phyloP scores from a whole-genome alignment of 768 basidiomycete species.

The Lactarius quietus region DNA sequence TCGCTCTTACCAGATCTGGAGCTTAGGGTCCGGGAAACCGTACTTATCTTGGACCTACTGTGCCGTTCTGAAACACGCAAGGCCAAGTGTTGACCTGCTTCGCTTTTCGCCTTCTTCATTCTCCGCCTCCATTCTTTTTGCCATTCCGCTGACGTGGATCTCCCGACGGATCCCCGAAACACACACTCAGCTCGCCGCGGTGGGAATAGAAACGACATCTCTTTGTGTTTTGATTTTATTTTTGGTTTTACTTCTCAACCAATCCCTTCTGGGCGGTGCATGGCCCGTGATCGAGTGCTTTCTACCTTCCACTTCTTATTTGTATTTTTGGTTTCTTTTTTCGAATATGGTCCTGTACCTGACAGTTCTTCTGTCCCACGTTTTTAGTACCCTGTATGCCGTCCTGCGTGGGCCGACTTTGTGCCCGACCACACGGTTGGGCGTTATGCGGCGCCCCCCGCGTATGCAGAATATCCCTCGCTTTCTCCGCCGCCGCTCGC shows the following conservation, averaged over 20 bases:
- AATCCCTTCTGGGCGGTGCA: not conserved
- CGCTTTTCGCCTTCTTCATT: slow-evolving; percentile 1
- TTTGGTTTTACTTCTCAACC: not conserved
- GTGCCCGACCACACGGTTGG: slow-evolving; percentile 33
- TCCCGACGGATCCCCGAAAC: slow-evolving; percentile 9
- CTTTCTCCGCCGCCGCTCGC: slow-evolving; percentile 60
- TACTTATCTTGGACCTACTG: not conserved
- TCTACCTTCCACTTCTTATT: not conserved
- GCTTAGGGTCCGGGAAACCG: slow-evolving; percentile 13
- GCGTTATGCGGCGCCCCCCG: slow-evolving; percentile 12
- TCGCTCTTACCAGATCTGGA: slow-evolving; percentile 17
- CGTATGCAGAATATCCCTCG: slow-evolving; percentile 38
- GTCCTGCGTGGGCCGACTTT: slow-evolving; percentile 57
- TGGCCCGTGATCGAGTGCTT: not conserved
- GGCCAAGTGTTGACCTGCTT: not conserved
- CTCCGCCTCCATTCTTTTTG: slow-evolving; percentile 3
- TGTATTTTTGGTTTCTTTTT: not conserved
- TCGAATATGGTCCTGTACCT: not conserved
- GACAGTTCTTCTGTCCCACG: not conserved
- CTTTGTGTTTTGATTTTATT: not conserved
- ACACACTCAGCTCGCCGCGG: not conserved
- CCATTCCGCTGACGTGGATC: slow-evolving; percentile 15
- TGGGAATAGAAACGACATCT: not conserved
- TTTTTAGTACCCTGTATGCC: slow-evolving; percentile 57
- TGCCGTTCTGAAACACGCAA: not conserved